phyloP scores from a whole-genome alignment of 306 rosid species.

The Glycyrrhiza uralensis region DNA sequence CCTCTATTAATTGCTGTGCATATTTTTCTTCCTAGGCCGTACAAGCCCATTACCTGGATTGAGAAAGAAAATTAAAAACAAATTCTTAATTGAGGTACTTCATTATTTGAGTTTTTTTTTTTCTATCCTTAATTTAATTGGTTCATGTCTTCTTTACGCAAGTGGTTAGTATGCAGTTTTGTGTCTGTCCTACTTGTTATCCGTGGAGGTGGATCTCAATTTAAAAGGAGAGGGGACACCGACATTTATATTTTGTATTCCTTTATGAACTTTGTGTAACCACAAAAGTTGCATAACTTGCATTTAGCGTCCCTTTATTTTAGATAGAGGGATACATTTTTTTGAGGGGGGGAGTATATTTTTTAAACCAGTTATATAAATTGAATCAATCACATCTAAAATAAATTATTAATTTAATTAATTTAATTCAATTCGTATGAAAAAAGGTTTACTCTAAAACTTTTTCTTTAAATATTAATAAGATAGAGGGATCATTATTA shows the following conservation, averaged over 20 bases:
- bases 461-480: neutral
- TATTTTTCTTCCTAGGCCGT: neutral
- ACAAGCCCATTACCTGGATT: neutral
- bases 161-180: neutral
- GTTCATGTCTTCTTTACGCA: neutral
- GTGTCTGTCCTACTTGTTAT: neutral
- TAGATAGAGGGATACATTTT: no score
- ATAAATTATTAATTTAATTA: neutral
- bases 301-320: neutral
- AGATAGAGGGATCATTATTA: neutral
- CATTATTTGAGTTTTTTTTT: neutral
- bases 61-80: neutral
- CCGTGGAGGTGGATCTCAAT: conserved; percentile 5
- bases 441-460: no score
- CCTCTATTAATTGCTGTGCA: neutral
- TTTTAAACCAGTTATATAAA: neutral
- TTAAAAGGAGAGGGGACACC: neutral
- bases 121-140: neutral
- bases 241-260: neutral
- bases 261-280: neutral
- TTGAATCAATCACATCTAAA: neutral
- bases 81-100: no score
- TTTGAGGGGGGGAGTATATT: no score
- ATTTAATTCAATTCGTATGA: neutral
- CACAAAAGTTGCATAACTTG: neutral